A percentile compares a stretch with the other conserved stretches of the same genome.
These are phyloP conservation scores for Dalbergia cultrata DNA, from an alignment of 306 rosid species.

Conservation along the genomic window DNA sequence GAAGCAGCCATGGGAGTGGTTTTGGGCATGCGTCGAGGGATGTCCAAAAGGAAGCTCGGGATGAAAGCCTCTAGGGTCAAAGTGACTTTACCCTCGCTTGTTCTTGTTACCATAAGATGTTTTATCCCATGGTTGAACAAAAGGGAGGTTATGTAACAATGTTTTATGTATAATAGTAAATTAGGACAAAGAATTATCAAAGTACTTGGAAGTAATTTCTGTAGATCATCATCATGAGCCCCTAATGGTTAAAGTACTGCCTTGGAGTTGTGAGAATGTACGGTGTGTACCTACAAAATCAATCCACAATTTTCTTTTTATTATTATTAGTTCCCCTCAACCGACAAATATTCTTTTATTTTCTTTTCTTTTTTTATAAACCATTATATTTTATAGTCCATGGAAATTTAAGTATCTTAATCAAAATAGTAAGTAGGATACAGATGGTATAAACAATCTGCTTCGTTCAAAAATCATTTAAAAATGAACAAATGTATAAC, in stretches of 20 bases:
- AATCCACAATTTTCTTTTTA: neutral
- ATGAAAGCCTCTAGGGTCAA: slow-evolving; percentile 52
- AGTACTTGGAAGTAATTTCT: neutral
- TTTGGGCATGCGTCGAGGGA: slow-evolving; percentile 38
- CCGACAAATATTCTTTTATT: neutral
- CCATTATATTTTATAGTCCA: neutral
- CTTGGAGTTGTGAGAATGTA: neutral
- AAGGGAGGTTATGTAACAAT: slow-evolving; percentile 22
- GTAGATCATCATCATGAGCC: neutral
- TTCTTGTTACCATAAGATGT: slow-evolving; percentile 50
- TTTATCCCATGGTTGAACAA: slow-evolving; percentile 53
- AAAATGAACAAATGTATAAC: no score
- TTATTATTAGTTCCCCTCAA: neutral
- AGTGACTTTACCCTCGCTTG: slow-evolving; percentile 42
- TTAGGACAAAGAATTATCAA: neutral
- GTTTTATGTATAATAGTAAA: neutral
- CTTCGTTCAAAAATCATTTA: neutral
- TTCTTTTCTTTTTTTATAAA: neutral
- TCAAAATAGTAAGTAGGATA: neutral
- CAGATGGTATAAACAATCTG: neutral
- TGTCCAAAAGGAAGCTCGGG: slow-evolving; percentile 45
- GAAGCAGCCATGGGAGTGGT: slow-evolving; percentile 41
- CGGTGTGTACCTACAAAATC: neutral
- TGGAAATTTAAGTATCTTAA: neutral
- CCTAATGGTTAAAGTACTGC: neutral